Percentiles rank a stretch among this genome's conserved stretches.
Conservation (phyloP, 176 grass and related monocot genomes). For the Pontederia crassipes region DNA sequence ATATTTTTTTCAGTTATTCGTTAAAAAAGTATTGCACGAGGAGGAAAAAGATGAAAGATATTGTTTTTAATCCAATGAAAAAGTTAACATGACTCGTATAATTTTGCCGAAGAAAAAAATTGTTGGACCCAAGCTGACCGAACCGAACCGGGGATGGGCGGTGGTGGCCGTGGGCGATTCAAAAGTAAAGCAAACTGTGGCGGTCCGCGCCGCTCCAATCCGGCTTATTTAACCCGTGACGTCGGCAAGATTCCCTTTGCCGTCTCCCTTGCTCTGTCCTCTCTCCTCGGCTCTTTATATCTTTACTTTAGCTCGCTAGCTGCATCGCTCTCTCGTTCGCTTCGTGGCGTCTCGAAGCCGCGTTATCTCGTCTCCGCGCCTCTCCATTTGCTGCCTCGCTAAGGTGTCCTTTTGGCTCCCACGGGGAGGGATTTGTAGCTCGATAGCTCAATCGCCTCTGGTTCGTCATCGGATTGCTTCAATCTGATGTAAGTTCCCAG, state of each 20-base stretch:
- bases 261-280: neutral
- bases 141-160: too few species aligned
- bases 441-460: neutral
- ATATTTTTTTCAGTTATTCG: too few species aligned
- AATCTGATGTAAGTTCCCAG: slow-evolving; percentile 8
- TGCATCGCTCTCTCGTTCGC: neutral
- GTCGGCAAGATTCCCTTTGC: slow-evolving; percentile 1
- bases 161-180: neutral
- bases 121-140: too few species aligned
- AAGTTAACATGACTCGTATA: too few species aligned
- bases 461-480: neutral
- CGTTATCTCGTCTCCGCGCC: neutral
- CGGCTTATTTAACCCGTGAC: slow-evolving; percentile 15
- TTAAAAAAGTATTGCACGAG: too few species aligned
- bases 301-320: neutral
- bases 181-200: neutral
- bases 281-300: neutral
- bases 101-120: too few species aligned
- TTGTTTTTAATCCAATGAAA: too few species aligned
- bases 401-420: too few species aligned
- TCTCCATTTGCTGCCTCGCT: neutral
- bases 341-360: slow-evolving; percentile 18
- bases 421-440: too few species aligned
- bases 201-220: slow-evolving; percentile 8
- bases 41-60: too few species aligned